Conservation (phyloP, 768 basidiomycete genomes). For the Podaxis sp. region DNA sequence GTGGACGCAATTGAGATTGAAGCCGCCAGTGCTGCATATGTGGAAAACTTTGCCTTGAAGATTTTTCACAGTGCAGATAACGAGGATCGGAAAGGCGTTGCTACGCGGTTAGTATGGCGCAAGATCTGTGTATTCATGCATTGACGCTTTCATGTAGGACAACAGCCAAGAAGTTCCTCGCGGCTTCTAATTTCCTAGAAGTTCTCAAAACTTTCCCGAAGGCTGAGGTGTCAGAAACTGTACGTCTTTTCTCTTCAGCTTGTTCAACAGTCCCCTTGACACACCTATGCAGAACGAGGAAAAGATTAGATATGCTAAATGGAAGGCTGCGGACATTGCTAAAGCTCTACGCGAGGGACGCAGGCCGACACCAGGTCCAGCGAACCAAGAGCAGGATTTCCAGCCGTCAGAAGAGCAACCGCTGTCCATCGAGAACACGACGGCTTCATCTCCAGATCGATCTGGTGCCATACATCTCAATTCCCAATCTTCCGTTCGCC, state of each 20-base stretch:
- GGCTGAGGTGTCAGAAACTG: slow-evolving; percentile 55
- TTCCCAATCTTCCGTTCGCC: background rate
- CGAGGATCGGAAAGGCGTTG: slow-evolving; percentile 79
- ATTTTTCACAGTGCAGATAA: slow-evolving; percentile 91
- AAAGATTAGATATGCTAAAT: slow-evolving; percentile 92
- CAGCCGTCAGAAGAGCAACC: slow-evolving; percentile 22
- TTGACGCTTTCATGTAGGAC: slow-evolving; percentile 44
- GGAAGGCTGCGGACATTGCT: slow-evolving; percentile 95
- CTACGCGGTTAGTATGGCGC: slow-evolving; percentile 58
- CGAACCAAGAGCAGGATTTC: slow-evolving; percentile 42
- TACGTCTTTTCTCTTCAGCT: slow-evolving; percentile 29
- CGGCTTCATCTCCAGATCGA: background rate
- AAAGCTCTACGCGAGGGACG: slow-evolving; percentile 95
- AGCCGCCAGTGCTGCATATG: slow-evolving; percentile 79
- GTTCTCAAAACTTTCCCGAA: slow-evolving; percentile 76
- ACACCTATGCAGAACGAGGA: slow-evolving; percentile 61
- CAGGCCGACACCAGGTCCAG: slow-evolving; percentile 77
- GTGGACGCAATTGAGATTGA: slow-evolving; percentile 86
- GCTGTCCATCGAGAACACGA: background rate
- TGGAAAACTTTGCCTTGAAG: slow-evolving; percentile 92
- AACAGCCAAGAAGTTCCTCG: slow-evolving; percentile 93
- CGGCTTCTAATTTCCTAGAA: slow-evolving; percentile 93
- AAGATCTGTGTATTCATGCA: background rate
- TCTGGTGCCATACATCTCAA: background rate
- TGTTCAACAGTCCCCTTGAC: background rate